Evolutionary conservation across 345 rosid genomes (phyloP), one percentile per base, ranked within the genome.

Genomic region (Lepidium africanum): DNA sequence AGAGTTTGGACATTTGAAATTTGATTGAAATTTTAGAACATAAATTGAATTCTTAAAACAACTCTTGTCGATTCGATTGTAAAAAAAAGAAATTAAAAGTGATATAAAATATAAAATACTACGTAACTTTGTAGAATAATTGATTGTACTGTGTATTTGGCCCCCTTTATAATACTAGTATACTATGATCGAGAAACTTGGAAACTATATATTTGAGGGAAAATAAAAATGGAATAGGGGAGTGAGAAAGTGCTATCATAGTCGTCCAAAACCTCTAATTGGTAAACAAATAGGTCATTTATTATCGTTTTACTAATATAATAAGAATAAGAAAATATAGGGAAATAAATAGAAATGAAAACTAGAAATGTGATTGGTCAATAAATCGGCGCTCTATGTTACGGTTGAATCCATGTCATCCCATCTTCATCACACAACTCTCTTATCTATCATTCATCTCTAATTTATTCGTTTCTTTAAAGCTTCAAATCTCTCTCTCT

Each of bases 351-450:
- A 66, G 62, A 35, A 50, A 64, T 16, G 65, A 27, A 5, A 12
- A 55, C 15, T 16, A 5, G 62, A 59, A 66, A 0, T 59, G 0
- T 73, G 67, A 73, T 73, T 73, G 77, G 77, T 35, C 46, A 25
- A 73, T 73, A 66, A 59, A 50, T 41, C 72, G 77, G 77, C 77
- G 72, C 62, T 23, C 72, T 66, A 11, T 73, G 67, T 15, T 66
- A 52, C 42, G 50, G 68, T 59, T 73, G 49, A 10, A 50, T 65
- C 77, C 72, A 66, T 43, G 72, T 73, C 77, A 73, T 73, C 72
- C 47, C 64, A 46, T 72, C 76, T 72, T 52, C 60, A 10, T 16
- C n/a, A n/a, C 42, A 9, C 58, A 15, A 12, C 46, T 10, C 41
- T 42, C 69, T 71, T 71, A 43, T 71, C 75, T 54, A 59, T 37